Conservation (phyloP, 768 basidiomycete genomes). For the Mycena rosella region DNA sequence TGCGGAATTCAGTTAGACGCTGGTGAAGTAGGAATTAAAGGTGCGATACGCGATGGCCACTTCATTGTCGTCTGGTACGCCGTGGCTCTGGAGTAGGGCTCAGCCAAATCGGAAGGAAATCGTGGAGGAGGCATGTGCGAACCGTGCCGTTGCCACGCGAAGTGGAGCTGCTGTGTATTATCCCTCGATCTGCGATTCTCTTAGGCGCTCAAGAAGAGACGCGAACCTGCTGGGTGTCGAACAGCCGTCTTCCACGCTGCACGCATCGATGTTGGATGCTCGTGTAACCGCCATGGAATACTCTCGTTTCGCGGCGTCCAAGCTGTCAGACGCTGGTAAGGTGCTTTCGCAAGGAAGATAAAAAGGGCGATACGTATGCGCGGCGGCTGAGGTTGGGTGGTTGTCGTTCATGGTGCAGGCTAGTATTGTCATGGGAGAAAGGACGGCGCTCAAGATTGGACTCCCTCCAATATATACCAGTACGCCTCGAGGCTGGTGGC, state of each 20-base stretch:
- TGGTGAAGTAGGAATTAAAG: background rate
- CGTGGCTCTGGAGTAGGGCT: background rate
- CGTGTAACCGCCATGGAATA: constrained; percentile 5
- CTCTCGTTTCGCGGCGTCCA: constrained; percentile 16
- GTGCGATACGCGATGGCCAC: constrained; percentile 6
- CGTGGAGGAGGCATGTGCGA: background rate
- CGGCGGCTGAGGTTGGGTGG: background rate
- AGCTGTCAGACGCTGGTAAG: constrained; percentile 20
- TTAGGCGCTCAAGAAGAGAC: too few relatives aligned
- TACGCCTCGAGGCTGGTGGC: constrained; percentile 4
- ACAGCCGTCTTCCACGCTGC: background rate
- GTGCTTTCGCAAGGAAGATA: constrained; percentile 13
- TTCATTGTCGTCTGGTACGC: background rate
- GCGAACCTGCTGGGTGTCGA: constrained; percentile 5
- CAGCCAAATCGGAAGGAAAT: background rate
- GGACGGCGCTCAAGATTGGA: background rate
- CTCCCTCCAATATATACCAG: background rate
- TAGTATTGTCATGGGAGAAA: background rate
- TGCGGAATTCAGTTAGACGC: background rate
- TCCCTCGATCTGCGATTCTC: background rate
- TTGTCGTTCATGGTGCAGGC: background rate
- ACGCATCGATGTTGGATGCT: background rate
- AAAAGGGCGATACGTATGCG: constrained; percentile 21
- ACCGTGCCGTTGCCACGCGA: constrained; percentile 16
- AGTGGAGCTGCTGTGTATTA: constrained; percentile 3